Evolutionary conservation across 164 flowering plant species (phyloP), one percentile per base, ranked within the genome.

Genomic region (Hamamelis virginiana): DNA sequence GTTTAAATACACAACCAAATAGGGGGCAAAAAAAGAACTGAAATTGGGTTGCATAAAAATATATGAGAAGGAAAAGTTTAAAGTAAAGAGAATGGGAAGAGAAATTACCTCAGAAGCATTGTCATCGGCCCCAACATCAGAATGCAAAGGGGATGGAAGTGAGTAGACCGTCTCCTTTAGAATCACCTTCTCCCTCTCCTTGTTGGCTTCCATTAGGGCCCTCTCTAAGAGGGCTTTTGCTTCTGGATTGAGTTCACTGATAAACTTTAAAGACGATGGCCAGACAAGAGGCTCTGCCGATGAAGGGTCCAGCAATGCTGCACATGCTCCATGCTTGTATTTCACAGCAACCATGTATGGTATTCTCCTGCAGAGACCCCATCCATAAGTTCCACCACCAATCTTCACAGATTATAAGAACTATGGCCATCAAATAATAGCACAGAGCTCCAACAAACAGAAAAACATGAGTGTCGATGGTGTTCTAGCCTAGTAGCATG

Each of bases 251-350:
- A 83, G 89, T 67, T 80, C 80, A 18, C 68, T 76, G 57, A 84
- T 84, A 69, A 80, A 79, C 77, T 79, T 82, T 66, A 80, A 68
- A 1, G 82, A 74, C 21, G 86, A 70, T 21, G 89, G 89, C 89
- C 89, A 85, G 18, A 77, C 80, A 45, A 85, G 78, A 59, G 89
- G 86, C 66, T 76, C 89, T 22, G 85, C 80, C 5, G 89, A 68
- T 44, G 80, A 71, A 74, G 88, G 88, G 65, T 84, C 79, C 51
- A 82, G 73, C 73, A 84, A 59, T 23, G 86, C 84, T 21, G 89
- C 83, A 80, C 85, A 81, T 45, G 74, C 74, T 15, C 64, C 67
- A 59, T 83, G 79, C 52, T 81, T 81, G 82, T 78, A 22, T 73
- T 78, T 85, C 56, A 80, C 22, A 50, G 89, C 89, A 78, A 83